Evolutionary conservation across 2,329 filamentous ascomycete genomes (phyloP), one percentile per base, ranked within the genome.

Genomic region (Lachnellula occidentalis): DNA sequence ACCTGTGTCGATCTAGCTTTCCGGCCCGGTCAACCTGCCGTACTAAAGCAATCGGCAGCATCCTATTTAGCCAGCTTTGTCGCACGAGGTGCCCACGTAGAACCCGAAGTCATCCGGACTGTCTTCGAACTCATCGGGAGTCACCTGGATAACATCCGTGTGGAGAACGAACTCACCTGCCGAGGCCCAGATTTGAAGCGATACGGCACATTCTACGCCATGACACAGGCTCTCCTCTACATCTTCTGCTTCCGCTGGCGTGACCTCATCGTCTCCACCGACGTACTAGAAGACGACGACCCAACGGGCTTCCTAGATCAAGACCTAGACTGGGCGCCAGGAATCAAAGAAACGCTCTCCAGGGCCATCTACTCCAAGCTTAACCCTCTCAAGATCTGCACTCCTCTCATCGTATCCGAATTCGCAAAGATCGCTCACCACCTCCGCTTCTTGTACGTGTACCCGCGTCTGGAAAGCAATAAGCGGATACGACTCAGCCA

Each of bases 211-310:
- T 90, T 87, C 70, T 89, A 90, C 65, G 80, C 83, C 19, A 80
- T 84, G 53, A 79, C 80, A 11, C 86, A 90, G 69, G 85, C 86
- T 2, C 72, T 89, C 1, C 74, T 90, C 14, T 90, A 90, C 71
- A 87, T 88, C 47, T 90, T 88, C 73, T 99, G 94, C 76, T 99
- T 99, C 77, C 86, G 94, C 53, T 99, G 94, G 94, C 87, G 90
- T 58, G 92, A 97, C 66, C 78, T 99, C 46, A 87, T 90, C 53
- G 76, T 81, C 19, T 79, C 81, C 1, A 73, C 78, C 9, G 75
- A 82, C 36, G 50, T 64, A 56, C 79, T 81, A 54, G 87, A 82
- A 72, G 81, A 75, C 59, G 87, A 82, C 55, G 83, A 86, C 57
- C 74, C 77, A 11, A 74, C 77, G 1, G 81, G 79, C 1, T 85